Evolutionary conservation across 2,329 filamentous ascomycete species (phyloP).

Genomic region (Fusarium protoensiforme): DNA sequence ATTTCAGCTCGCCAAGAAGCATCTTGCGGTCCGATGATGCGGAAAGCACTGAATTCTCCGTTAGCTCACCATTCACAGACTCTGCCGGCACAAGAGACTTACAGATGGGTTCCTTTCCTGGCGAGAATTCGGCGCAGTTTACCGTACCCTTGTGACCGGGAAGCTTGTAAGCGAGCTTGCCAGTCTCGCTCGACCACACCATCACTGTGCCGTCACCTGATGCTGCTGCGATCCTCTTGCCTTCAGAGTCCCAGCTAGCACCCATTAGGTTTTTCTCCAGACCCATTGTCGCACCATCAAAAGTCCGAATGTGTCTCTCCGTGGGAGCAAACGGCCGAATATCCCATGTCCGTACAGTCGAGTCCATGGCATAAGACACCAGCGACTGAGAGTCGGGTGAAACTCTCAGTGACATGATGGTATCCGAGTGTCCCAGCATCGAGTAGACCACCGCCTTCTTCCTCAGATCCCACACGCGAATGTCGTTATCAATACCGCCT

Average conservation of each 20-base stretch:
- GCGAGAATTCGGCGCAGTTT: slow-evolving; percentile 93
- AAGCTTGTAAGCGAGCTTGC: slow-evolving; percentile 92
- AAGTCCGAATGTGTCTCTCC: slow-evolving; percentile 85
- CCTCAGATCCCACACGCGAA: slow-evolving; percentile 95
- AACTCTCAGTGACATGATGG: slow-evolving; percentile 88
- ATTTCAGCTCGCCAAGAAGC: slow-evolving; percentile 80
- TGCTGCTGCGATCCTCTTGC: slow-evolving; percentile 88
- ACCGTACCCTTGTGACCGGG: slow-evolving; percentile 96
- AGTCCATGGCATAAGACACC: slow-evolving; percentile 93
- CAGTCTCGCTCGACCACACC: slow-evolving; percentile 89
- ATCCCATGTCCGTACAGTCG: slow-evolving; percentile 95
- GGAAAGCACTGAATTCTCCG: slow-evolving; percentile 75
- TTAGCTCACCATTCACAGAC: slow-evolving; percentile 45
- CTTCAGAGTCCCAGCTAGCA: slow-evolving; percentile 88
- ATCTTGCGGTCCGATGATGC: slow-evolving; percentile 90
- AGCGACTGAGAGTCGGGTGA: slow-evolving; percentile 93
- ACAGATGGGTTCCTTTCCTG: slow-evolving; percentile 87
- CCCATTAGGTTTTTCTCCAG: slow-evolving; percentile 92
- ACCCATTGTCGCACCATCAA: slow-evolving; percentile 89
- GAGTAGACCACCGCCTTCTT: slow-evolving; percentile 91
- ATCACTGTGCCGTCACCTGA: slow-evolving; percentile 92
- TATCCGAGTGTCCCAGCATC: slow-evolving; percentile 90
- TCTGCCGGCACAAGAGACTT: slow-evolving; percentile 53
- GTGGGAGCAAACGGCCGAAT: slow-evolving; percentile 93
- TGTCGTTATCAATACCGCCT: slow-evolving; percentile 96